Conservation (phyloP, 2,329 filamentous ascomycete genomes). For the Tolypocladium ophioglossoides region DNA sequence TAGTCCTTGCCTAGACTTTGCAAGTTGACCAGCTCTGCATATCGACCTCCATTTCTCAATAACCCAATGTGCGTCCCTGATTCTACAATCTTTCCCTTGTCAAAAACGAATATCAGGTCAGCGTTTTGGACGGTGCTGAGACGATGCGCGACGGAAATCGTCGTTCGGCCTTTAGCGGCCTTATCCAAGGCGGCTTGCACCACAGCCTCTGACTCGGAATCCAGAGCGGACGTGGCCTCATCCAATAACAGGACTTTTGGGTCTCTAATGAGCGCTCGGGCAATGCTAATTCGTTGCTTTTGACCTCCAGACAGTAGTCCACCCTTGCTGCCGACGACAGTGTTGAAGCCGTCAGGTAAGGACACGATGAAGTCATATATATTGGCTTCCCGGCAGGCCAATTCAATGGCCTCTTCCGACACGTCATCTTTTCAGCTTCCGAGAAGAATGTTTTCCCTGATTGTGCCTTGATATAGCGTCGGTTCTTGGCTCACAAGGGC, state of each 20-base stretch:
- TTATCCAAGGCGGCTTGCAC: constrained; percentile 7
- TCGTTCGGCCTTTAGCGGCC: constrained; percentile 5
- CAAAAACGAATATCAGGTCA: constrained; percentile 28
- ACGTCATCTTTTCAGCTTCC: constrained; percentile 7
- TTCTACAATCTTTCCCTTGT: constrained; percentile 29
- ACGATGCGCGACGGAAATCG: constrained; percentile 6
- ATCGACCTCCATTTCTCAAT: too few relatives aligned
- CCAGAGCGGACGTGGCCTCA: constrained; percentile 45
- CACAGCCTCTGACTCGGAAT: constrained; percentile 40
- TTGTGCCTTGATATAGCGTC: constrained; percentile 21
- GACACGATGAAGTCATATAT: constrained; percentile 46
- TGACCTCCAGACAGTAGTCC: constrained; percentile 44
- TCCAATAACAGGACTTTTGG: constrained; percentile 43
- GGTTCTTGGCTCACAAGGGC: constrained; percentile 15
- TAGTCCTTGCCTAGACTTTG: too few relatives aligned
- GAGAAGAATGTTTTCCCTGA: constrained; percentile 15
- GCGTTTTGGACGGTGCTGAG: constrained; percentile 5
- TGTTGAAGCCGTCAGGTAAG: constrained; percentile 34
- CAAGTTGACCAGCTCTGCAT: too few relatives aligned
- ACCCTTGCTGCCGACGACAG: constrained; percentile 41
- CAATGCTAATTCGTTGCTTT: constrained; percentile 43
- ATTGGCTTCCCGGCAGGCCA: constrained; percentile 28
- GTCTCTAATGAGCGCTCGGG: constrained; percentile 39
- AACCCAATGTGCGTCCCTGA: constrained; percentile 31
- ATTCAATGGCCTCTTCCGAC: constrained; percentile 12